A percentile compares a stretch with the other conserved stretches of the same genome.
Conservation (phyloP, 129 eudicot genomes). For the Silybum marianum region DNA sequence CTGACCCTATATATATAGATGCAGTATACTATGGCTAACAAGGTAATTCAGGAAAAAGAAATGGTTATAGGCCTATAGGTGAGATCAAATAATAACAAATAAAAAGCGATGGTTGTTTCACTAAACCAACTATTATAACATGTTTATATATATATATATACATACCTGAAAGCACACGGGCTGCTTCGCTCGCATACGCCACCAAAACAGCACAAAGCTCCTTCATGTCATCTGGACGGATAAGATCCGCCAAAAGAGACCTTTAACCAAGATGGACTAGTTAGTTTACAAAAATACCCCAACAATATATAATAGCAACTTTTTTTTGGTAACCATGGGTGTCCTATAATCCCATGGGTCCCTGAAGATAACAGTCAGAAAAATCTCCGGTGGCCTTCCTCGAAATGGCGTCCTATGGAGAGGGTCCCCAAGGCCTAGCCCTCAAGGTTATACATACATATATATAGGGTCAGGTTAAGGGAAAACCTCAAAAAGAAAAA, state of each 20-base stretch:
- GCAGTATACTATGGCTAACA: background rate
- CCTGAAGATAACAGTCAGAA: background rate
- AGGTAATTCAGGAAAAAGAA: background rate
- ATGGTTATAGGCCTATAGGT: too few species aligned
- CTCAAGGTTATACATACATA: too few species aligned
- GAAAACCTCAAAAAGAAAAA: too few species aligned
- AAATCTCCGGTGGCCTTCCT: background rate
- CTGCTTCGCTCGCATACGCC: constrained; percentile 60
- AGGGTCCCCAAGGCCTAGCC: background rate
- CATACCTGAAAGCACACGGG: constrained; percentile 35
- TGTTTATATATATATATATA: background rate
- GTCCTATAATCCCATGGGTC: background rate
- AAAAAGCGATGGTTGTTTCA: background rate
- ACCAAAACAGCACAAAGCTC: constrained; percentile 77
- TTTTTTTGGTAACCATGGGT: background rate
- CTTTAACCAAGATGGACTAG: constrained; percentile 39
- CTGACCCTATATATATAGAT: background rate
- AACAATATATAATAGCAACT: background rate
- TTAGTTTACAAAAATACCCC: background rate
- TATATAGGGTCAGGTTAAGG: too few species aligned
- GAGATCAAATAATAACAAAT: background rate
- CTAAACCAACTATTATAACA: background rate
- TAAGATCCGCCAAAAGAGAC: constrained; percentile 64
- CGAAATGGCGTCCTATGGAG: background rate
- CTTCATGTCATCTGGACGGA: constrained; percentile 55